Evolutionary conservation across 148 eudicot species (phyloP).

Genomic region (Cornus kousa): DNA sequence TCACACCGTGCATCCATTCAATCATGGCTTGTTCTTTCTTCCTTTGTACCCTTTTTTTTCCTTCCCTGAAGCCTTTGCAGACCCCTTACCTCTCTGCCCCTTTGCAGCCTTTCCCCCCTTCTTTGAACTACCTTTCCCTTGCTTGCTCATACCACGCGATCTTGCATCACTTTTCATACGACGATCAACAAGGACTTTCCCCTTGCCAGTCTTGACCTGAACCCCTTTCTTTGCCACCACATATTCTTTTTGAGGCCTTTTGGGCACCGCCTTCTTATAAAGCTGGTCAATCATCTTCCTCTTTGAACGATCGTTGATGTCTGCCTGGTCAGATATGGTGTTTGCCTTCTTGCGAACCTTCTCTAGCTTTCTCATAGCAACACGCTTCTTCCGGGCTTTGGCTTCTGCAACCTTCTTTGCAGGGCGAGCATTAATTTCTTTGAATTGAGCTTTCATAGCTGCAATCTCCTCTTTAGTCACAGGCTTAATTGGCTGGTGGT

Average conservation of each 20-base stretch:
- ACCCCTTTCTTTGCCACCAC: slow-evolving; percentile 97
- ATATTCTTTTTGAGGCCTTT: slow-evolving; percentile 66
- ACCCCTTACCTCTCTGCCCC: slow-evolving; percentile 43
- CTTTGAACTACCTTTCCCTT: slow-evolving; percentile 21
- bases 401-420: slow-evolving; percentile 94
- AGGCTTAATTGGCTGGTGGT: slow-evolving; percentile 55
- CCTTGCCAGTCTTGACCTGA: slow-evolving; percentile 78
- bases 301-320: slow-evolving; percentile 83
- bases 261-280: slow-evolving; percentile 71
- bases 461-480: slow-evolving; percentile 73
- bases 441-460: slow-evolving; percentile 75
- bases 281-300: slow-evolving; percentile 77
- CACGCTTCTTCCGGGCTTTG: slow-evolving; percentile 86
- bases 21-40: slow-evolving; percentile 13
- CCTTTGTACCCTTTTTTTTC: slow-evolving; percentile 21
- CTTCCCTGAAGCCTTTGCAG: slow-evolving; percentile 33
- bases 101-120: slow-evolving; percentile 35
- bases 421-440: slow-evolving; percentile 79
- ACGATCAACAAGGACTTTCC: slow-evolving; percentile 76
- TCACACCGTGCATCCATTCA: neutral
- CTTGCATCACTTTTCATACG: slow-evolving; percentile 85
- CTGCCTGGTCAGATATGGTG: slow-evolving; percentile 72
- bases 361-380: slow-evolving; percentile 58
- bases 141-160: slow-evolving; percentile 22
- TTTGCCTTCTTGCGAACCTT: slow-evolving; percentile 92